Evolutionary conservation across 441 rosid species (phyloP).

Genomic region (Eutrema salsugineum): DNA sequence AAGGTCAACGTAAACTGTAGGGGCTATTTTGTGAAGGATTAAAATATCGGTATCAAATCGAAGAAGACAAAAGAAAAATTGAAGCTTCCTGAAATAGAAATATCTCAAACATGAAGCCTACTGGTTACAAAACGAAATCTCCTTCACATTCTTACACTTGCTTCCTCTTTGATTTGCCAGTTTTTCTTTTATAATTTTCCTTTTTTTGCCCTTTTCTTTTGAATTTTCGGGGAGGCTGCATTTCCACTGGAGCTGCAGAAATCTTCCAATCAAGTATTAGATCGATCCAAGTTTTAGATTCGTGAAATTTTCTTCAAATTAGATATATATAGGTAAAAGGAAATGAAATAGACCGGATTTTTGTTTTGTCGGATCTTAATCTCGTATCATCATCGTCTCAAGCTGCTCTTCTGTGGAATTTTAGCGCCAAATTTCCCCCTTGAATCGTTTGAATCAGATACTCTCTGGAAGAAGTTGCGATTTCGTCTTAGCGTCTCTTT

Average conservation of each 20-base stretch:
- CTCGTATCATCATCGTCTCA: not conserved
- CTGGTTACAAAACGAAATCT: not conserved
- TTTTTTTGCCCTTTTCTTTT: not conserved
- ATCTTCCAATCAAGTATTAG: constrained; percentile 4
- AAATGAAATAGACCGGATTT: not conserved
- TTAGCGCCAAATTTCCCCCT: not conserved
- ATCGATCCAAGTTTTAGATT: not conserved
- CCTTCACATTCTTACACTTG: not conserved
- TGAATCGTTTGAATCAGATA: not conserved
- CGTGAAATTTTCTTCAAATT: not conserved
- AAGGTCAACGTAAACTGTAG: too few species aligned
- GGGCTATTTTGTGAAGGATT: not conserved
- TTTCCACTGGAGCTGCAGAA: constrained; percentile 10
- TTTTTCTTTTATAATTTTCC: not conserved
- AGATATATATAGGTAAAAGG: not conserved
- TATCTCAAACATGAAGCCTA: not conserved
- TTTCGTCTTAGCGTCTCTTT: not conserved
- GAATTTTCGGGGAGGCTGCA: not conserved
- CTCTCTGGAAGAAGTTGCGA: not conserved
- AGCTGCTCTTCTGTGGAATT: not conserved
- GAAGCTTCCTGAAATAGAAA: not conserved
- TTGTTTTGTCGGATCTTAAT: not conserved
- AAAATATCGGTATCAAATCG: not conserved
- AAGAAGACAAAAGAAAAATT: constrained; percentile 1
- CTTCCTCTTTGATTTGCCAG: not conserved